Evolutionary conservation across 2,329 filamentous ascomycete genomes (phyloP), one percentile per base, ranked within the genome.

Genomic region (Colletotrichum sp.): DNA sequence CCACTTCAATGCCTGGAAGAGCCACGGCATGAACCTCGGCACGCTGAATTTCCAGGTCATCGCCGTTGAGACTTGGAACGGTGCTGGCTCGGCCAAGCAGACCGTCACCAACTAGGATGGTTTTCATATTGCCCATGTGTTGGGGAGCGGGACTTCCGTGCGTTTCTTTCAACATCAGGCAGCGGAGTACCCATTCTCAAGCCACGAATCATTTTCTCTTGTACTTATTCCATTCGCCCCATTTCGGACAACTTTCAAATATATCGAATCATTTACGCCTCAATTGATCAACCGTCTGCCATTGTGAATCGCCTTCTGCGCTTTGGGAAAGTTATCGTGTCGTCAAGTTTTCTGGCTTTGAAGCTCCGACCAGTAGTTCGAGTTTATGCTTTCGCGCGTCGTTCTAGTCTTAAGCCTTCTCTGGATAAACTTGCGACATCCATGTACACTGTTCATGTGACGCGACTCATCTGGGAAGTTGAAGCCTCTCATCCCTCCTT

Each of bases 1-100:
- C 77, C 89, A 91, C 82, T 90, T 91, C 78, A 84, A 87, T 77
- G 88, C 87, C 7, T 91, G 90, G 90, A 80, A 81, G 15, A 83
- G 84, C 77, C 78, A 81, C 18, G 89, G 89, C 16, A 80, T 90
- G 81, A 86, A 85, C 72, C 78, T 90, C 26, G 89, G 89, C 6
- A 82, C 79, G 36, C 84, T 86, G 78, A 83, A 90, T 81, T 90
- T 90, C 80, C 86, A 88, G 85, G 88, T 90, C 73, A 79, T 90
- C 24, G 88, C 89, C 5, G 88, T 86, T 2, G 89, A 90, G 81
- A 88, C 88, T 6, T 90, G 82, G 67, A 70, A 70, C 8, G 67
- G 82, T 78, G 80, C 69, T 34, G 71, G 71, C 3, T 68, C 64
- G 32, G 71, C 71, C 18, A 68, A 68, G 34, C 64, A 68, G 21